Base-by-base conservation (phyloP, 2,329 filamentous ascomycete genomes). In the Cladosporium sp. region DNA sequence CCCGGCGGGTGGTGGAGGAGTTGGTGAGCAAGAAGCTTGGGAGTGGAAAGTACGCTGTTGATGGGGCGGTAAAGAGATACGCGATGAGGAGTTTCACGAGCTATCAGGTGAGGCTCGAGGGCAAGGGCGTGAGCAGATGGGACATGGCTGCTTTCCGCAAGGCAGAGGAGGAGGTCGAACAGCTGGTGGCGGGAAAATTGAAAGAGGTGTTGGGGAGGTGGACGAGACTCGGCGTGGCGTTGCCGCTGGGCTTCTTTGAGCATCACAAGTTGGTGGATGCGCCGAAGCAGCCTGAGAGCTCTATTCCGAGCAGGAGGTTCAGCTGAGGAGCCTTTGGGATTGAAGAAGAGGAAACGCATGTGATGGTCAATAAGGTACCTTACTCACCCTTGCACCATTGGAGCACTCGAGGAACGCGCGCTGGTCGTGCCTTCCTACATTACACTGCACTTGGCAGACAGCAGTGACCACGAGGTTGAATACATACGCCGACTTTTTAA, bases 51-150 rank as follows among this genome's bases (percentile, higher is more conserved):
- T 21, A 28, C 2, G 29, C 14, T 26, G 40, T 65, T 8, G 55
- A 65, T 14, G 53, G 29, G 35, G 62, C 40, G 33, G 62, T 59
- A 28, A 40, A 40, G 40, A 21, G 33, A 21, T 65, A 40, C 40
- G 62, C 53, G 33, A 33, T 28, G 52, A 37, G 14, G 44, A 14
- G 18, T 37, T 65, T 44, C 44, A 65, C 53, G 33, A 23, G 29
- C 26, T 65, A 65, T 23, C 16, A 23, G 56, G 29, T 28, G 31
- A 40, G 55, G 53, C n/a, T 65, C 5, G 50, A 62, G 28, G 31
- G 10, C 2, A 46, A 46, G 56, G 37, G 56, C 8, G 35, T 35
- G 37, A 10, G 29, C 4, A 28, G n/a, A 28, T 16, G 35, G 33
- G 23, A 33, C 11, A 3, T 33, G 37, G 21, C 7, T n/a, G 8